phyloP scores from a whole-genome alignment of 768 basidiomycete genomes.

The Macrolepiota dolichaula region DNA sequence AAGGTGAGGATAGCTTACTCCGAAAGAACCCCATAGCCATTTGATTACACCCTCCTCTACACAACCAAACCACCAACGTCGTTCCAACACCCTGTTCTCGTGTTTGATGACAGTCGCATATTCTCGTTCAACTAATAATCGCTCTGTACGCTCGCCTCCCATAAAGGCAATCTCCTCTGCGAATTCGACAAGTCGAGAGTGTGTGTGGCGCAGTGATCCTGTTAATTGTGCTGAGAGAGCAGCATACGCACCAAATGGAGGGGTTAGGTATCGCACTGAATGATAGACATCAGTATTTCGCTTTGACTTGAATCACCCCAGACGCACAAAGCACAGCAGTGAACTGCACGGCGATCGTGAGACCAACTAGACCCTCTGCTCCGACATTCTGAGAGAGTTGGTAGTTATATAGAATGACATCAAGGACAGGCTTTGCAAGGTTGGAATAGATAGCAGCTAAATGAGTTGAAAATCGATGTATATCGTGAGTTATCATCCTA shows the following conservation, averaged over 20 bases:
- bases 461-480: conserved; percentile 87
- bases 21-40: conserved; percentile 95
- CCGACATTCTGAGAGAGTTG: conserved; percentile 93
- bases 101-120: conserved; percentile 85
- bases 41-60: conserved; percentile 96
- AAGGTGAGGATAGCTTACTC: conserved; percentile 44
- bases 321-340: conserved; percentile 78
- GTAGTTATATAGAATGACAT: conserved; percentile 93
- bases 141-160: conserved; percentile 86
- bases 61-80: conserved; percentile 87
- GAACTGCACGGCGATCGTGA: conserved; percentile 82
- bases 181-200: conserved; percentile 87
- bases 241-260: conserved; percentile 89
- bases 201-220: conserved; percentile 86
- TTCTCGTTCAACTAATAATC: conserved; percentile 84
- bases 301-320: not conserved
- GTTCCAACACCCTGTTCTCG: conserved; percentile 73
- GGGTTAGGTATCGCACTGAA: conserved; percentile 85
- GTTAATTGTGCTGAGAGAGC: conserved; percentile 85
- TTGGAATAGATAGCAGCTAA: conserved; percentile 94
- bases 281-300: not conserved
- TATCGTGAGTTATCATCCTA: conserved; percentile 95
- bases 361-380: conserved; percentile 81
- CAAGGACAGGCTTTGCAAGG: conserved; percentile 88
- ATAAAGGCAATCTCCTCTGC: conserved; percentile 88